phyloP scores from a whole-genome alignment of 805 yeast genomes.

The Ogataea ramenticola region DNA sequence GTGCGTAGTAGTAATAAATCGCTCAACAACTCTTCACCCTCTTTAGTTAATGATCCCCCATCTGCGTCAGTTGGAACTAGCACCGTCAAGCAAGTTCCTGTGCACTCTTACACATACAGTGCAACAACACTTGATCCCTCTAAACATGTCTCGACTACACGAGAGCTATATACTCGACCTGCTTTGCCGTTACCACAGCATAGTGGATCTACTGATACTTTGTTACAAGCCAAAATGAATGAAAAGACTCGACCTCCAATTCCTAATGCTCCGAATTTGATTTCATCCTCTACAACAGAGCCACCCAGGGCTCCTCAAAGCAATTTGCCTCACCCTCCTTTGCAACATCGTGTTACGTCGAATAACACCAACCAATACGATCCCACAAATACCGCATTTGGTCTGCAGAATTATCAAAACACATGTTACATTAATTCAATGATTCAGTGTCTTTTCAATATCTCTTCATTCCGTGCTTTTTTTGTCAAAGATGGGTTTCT shows the following conservation, averaged over 20 bases:
- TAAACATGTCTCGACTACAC: not conserved
- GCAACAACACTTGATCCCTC: conserved; percentile 1
- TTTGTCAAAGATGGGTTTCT: conserved; percentile 40
- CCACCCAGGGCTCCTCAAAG: not conserved
- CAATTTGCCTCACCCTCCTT: not conserved
- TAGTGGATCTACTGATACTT: not conserved
- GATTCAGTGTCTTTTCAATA: conserved; percentile 60
- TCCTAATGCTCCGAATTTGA: not conserved
- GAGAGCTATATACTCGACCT: not conserved
- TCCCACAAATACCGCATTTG: conserved; percentile 10
- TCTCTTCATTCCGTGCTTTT: conserved; percentile 39
- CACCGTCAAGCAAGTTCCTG: too few relatives aligned
- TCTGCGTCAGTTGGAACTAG: not conserved
- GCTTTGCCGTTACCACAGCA: not conserved
- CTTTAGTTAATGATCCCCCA: not conserved
- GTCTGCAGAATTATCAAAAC: conserved; percentile 60
- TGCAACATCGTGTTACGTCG: conserved; percentile 6
- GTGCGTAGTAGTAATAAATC: too few relatives aligned
- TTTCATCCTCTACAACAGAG: not conserved
- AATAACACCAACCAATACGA: not conserved
- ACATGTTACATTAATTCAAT: conserved; percentile 75
- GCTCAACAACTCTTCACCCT: too few relatives aligned
- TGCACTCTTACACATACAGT: too few relatives aligned
- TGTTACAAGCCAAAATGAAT: not conserved
- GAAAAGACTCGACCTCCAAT: not conserved